phyloP scores from a whole-genome alignment of 2,329 filamentous ascomycete species.

The Cercospora zeina region DNA sequence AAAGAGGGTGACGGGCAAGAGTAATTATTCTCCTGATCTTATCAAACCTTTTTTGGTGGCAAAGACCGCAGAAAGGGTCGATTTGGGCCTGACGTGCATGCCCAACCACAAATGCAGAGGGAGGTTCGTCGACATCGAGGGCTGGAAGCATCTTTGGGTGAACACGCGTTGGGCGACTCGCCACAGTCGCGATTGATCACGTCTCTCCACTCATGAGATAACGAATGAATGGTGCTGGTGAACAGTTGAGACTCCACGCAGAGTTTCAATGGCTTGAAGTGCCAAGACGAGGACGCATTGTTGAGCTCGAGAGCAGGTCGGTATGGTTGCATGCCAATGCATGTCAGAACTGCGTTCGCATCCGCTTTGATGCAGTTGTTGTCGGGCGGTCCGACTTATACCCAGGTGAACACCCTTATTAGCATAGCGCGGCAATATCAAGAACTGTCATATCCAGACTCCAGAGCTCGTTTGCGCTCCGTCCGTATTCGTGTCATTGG shows the following conservation, averaged over 20 bases:
- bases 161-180: background rate
- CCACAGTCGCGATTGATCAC: background rate
- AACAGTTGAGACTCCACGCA: background rate
- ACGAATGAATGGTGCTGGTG: background rate
- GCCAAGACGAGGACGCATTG: background rate
- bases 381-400: background rate
- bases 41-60: background rate
- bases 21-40: background rate
- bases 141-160: background rate
- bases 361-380: background rate
- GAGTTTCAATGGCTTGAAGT: background rate
- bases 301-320: background rate
- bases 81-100: background rate
- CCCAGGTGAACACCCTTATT: background rate
- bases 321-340: background rate
- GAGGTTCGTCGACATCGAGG: background rate
- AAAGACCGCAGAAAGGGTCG: background rate
- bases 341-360: background rate
- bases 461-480: background rate
- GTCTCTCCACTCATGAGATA: background rate
- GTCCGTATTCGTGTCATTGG: background rate
- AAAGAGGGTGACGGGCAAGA: constrained; percentile 15
- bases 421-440: background rate
- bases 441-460: background rate
- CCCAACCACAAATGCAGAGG: background rate